Evolutionary conservation across 2,329 filamentous ascomycete genomes (phyloP).

Genomic region (Chaetomium olivaceum): DNA sequence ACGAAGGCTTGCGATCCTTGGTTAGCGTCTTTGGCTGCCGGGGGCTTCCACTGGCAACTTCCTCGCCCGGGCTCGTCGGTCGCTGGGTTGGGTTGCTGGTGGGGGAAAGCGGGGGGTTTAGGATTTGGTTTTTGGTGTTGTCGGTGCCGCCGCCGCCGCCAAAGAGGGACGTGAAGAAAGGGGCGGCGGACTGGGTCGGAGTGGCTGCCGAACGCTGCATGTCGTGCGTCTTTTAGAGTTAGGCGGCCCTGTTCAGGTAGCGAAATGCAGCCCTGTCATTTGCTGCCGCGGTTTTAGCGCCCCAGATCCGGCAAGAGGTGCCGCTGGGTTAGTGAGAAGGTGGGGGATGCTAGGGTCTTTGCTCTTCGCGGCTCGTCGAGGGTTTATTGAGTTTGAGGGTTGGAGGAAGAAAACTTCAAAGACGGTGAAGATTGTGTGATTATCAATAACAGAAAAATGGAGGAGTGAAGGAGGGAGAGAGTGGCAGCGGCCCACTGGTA

Average conservation of each 20-base stretch:
- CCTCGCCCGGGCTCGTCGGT: conserved; percentile 42
- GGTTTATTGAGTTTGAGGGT: neutral
- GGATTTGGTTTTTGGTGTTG: conserved; percentile 12
- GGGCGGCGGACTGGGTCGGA: conserved; percentile 33
- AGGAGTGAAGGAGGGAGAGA: neutral
- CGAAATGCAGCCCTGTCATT: conserved; percentile 24
- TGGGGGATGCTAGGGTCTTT: neutral
- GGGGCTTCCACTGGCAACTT: conserved; percentile 19
- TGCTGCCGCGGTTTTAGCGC: conserved; percentile 27
- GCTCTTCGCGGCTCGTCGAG: neutral
- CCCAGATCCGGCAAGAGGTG: conserved; percentile 27
- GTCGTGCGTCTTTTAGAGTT: conserved; percentile 22
- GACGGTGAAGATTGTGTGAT: neutral
- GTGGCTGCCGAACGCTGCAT: conserved; percentile 34
- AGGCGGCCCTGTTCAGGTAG: conserved; percentile 21
- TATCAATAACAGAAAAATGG: neutral
- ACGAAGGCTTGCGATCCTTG: conserved; percentile 27
- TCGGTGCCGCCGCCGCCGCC: conserved; percentile 29
- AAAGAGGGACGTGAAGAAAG: conserved; percentile 35
- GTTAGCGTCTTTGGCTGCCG: conserved; percentile 1
- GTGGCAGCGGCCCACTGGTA: neutral
- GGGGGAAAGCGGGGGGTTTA: conserved; percentile 23
- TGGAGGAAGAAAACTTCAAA: neutral
- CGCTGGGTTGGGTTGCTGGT: conserved; percentile 35
- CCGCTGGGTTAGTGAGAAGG: conserved; percentile 13